Conservation (phyloP, 2,329 filamentous ascomycete species). For the Aspergillus novofumigatus region DNA sequence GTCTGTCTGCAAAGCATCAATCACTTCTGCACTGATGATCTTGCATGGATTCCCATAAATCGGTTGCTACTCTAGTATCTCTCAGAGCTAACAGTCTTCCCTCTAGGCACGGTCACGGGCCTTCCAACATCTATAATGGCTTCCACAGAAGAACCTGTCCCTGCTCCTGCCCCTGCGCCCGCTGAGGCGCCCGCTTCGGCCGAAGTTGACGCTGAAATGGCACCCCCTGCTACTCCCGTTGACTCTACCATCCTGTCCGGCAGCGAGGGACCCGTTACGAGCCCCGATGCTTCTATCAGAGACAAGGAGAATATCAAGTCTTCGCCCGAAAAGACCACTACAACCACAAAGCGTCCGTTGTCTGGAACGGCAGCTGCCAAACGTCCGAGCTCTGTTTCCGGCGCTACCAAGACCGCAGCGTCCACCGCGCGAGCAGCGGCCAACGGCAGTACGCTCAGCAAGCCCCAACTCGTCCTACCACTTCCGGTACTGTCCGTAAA, state of each 20-base stretch:
- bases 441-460: slow-evolving; percentile 38
- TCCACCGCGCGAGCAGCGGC: slow-evolving; percentile 26
- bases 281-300: slow-evolving; percentile 29
- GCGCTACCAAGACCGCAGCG: slow-evolving; percentile 26
- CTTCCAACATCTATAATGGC: slow-evolving; percentile 23
- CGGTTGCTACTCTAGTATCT: not conserved
- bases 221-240: slow-evolving; percentile 32
- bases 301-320: slow-evolving; percentile 30
- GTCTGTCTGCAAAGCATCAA: not conserved
- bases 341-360: slow-evolving; percentile 31
- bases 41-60: not conserved
- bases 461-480: slow-evolving; percentile 43
- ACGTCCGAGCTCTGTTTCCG: slow-evolving; percentile 33
- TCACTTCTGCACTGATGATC: not conserved
- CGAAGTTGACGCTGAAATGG: slow-evolving; percentile 26
- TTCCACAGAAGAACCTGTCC: slow-evolving; percentile 31
- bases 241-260: slow-evolving; percentile 31
- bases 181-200: slow-evolving; percentile 12
- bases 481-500: slow-evolving; percentile 31
- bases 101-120: not conserved
- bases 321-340: slow-evolving; percentile 30
- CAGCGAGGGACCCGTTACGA: slow-evolving; percentile 30
- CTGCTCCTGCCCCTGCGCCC: slow-evolving; percentile 10
- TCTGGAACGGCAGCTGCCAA: slow-evolving; percentile 33
- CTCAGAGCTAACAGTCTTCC: not conserved